Base-by-base conservation (phyloP, 2,329 filamentous ascomycete species). In the Bimuria novae-zelandiae region DNA sequence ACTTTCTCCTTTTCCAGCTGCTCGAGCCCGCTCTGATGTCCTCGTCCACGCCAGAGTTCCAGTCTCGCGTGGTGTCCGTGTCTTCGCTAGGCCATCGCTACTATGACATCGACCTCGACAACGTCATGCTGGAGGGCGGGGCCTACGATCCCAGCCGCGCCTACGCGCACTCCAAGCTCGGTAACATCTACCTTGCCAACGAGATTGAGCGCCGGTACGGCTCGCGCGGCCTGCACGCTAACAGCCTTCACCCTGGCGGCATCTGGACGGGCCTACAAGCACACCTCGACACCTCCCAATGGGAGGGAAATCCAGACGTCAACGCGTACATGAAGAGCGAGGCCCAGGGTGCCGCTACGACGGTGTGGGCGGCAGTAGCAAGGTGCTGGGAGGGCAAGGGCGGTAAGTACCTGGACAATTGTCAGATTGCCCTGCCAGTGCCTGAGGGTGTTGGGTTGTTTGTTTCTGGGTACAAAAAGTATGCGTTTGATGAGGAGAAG, bases 121-220 rank as follows among this genome's bases (percentile, higher is more conserved):
- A 80, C 60, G 71, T 77, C 61, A 72, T 75, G 51, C 72, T 76
- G 35, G 63, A 59, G 22, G 67, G 59, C 16, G 67, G 60, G n/a
- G 77, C 77, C 53, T 63, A 63, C 44, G 21, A 55, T 11, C 32
- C 70, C 0, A 71, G 62, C 48, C 36, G 53, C 1, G 72, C 78
- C 1, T 84, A 84, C 56, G 76, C 72, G 0, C 77, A 81, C 55
- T 72, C 75, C 37, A 85, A 84, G 60, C 74, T 76, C 0, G 81
- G 82, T 7, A 82, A 80, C 52, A 74, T 83, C 22, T 80, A 76
- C 58, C 76, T 80, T 50, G 77, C 81, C 7, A 82, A 79, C 55
- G 74, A 82, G 51, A 73, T 84, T 22, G 80, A 83, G 27, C 73
- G 80, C 1, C 73, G 73, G 0, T 83, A 81, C 56, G 78, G 76